Evolutionary conservation across 2,329 filamentous ascomycete genomes (phyloP), one percentile per base, ranked within the genome.

Genomic region (Alternaria sp.): DNA sequence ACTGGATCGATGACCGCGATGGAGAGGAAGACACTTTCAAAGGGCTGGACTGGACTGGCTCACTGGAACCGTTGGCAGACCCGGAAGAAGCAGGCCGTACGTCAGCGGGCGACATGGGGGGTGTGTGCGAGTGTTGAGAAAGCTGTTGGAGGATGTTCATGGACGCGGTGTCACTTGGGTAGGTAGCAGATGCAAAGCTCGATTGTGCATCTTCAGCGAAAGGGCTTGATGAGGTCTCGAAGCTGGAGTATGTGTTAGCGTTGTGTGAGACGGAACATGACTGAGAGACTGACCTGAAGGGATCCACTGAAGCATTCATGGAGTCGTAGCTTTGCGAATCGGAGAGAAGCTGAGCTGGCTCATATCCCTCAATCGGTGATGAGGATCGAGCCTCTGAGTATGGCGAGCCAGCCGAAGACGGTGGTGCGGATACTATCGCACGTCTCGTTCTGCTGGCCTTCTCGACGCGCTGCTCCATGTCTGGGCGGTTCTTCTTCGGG

Each of bases 401-500:
- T 10, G 77, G 77, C 27, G 77, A 78, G 48, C 71, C 69, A 45
- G 68, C 73, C 8, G 75, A 78, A 6, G 77, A 79, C 0, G 76
- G 75, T n/a, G 73, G 63, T 22, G 72, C 72, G 6, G 73, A 78
- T 18, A 65, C 75, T 25, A 79, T 56, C 12, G 74, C 75, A 44
- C 74, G 74, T 45, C 87, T 82, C 43, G 86, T 85, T 67, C 82
- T 82, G 54, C 76, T 81, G 36, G 87, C 84, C 69, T 90, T 90
- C 14, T 85, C 82, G 25, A 84, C 78, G 55, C 87, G 81, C 44
- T 86, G 81, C 40, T 87, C 86, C 76, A 86, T 81, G 57, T 88
- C 86, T 9, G 86, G 87, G 30, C 87, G 80, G 59, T 84, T 81
- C 79, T 90, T 90, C 80, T 86, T 86, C 20, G 88, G 88, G 44